Evolutionary conservation across 2,329 filamentous ascomycete species (phyloP), one percentile per base, ranked within the genome.

Genomic region (Diaporthe longicolla): DNA sequence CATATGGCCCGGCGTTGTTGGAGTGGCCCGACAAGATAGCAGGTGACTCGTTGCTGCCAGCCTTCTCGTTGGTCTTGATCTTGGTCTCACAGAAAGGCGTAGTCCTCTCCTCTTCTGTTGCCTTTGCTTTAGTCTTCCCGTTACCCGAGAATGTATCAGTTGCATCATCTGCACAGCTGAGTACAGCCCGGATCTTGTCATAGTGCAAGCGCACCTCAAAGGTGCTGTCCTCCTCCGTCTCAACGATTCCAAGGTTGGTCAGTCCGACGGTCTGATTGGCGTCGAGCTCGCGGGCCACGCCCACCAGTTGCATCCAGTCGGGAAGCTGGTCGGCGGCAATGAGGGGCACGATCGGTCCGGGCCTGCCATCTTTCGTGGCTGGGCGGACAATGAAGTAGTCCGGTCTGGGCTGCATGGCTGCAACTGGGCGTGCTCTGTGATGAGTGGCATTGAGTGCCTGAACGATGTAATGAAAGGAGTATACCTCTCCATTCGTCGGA

Each of bases 291-390:
- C 86, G 85, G 4, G 87, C 86, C 4, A 87, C 80, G 32, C 84
- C 85, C 45, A 82, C 73, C 15, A 88, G 78, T 7, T 85, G 80
- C 5, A 89, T 75, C 82, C 85, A 86, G 1, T 81, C 78, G 0
- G 88, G 88, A 0, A 90, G 83, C 74, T 89, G 83, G 78, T 90
- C 88, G 17, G 85, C 79, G 0, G 88, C 84, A n/a, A 90, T 82
- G n/a, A 90, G 83, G 9, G 89, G 89, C 1, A 90, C 87, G 4
- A 87, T 82, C 79, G 6, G 79, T 78, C 3, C 78, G 76, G 37
- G 80, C 79, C 50, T 77, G 74, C 32, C 75, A 77, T n/a, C 57
- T 6, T 82, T 79, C 1, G 79, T 77, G 3, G 78, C 79, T 8
- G 84, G 85, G 1, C 87, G 84, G 74, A 87, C 81, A 65, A 89